Conservation (phyloP, 1,284 basidiomycete species). For the Melampsora americana region DNA sequence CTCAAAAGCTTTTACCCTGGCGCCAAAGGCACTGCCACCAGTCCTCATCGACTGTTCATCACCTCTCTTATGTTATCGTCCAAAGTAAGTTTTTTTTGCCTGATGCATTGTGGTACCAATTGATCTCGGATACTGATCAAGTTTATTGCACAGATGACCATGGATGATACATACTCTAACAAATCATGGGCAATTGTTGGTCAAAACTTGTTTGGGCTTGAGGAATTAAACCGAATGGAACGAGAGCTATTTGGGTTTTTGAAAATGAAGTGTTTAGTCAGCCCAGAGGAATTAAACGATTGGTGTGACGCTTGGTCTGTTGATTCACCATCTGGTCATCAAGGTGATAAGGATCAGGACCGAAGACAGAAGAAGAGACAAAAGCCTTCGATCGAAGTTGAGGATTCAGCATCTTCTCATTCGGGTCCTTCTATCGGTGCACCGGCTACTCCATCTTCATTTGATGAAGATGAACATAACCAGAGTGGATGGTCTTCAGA, state of each 20-base stretch:
- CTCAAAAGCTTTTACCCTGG: conserved; percentile 87
- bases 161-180: conserved; percentile 86
- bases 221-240: conserved; percentile 69
- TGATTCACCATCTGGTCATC: background rate
- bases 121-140: background rate
- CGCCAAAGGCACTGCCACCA: conserved; percentile 71
- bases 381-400: no score
- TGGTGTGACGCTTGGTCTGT: conserved; percentile 33
- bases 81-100: conserved; percentile 66
- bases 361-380: no score
- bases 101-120: no score
- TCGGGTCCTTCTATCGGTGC: no score
- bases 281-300: conserved; percentile 18
- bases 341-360: no score
- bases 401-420: no score
- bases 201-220: conserved; percentile 80
- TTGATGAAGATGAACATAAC: no score
- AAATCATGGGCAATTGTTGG: conserved; percentile 92
- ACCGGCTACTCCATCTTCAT: no score
- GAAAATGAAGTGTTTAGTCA: conserved; percentile 34
- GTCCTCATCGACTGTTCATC: conserved; percentile 83
- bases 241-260: conserved; percentile 37
- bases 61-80: conserved; percentile 90
- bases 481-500: no score
- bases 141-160: conserved; percentile 61